A percentile compares a stretch with the other conserved stretches of the same genome.
Evolutionary conservation across 2,329 filamentous ascomycete species (phyloP).

Genomic region (Fusarium coffeatum): DNA sequence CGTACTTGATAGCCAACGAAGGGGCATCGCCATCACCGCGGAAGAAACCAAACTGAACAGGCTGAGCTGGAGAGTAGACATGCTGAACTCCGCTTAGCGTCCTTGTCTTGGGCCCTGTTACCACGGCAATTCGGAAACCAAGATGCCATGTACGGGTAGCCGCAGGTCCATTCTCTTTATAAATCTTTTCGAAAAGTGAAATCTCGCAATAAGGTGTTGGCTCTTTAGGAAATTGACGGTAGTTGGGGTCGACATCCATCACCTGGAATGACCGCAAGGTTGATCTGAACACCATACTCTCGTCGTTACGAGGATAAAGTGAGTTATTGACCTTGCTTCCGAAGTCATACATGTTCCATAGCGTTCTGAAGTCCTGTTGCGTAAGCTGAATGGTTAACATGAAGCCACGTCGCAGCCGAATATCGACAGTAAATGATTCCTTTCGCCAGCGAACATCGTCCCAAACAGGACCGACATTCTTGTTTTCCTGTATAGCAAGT

Average conservation of each 20-base stretch:
- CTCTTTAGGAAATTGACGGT: constrained; percentile 80
- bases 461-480: constrained; percentile 78
- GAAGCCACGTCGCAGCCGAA: constrained; percentile 81
- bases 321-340: constrained; percentile 79
- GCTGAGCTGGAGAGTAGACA: constrained; percentile 70
- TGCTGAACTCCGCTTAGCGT: constrained; percentile 82
- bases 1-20: constrained; percentile 76
- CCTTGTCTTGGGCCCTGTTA: constrained; percentile 81
- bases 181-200: constrained; percentile 78
- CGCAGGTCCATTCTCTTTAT: constrained; percentile 76
- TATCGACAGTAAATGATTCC: constrained; percentile 71
- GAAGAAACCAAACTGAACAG: constrained; percentile 82
- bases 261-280: constrained; percentile 82
- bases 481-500: constrained; percentile 76
- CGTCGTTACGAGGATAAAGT: constrained; percentile 75
- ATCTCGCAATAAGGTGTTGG: constrained; percentile 77
- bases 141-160: constrained; percentile 79
- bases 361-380: constrained; percentile 80
- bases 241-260: constrained; percentile 77
- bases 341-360: constrained; percentile 89
- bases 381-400: constrained; percentile 76
- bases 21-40: constrained; percentile 77
- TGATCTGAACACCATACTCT: constrained; percentile 75
- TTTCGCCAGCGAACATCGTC: constrained; percentile 84
- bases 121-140: constrained; percentile 81